Conservation (phyloP, 2,329 filamentous ascomycete genomes). For the Exophiala sp. region DNA sequence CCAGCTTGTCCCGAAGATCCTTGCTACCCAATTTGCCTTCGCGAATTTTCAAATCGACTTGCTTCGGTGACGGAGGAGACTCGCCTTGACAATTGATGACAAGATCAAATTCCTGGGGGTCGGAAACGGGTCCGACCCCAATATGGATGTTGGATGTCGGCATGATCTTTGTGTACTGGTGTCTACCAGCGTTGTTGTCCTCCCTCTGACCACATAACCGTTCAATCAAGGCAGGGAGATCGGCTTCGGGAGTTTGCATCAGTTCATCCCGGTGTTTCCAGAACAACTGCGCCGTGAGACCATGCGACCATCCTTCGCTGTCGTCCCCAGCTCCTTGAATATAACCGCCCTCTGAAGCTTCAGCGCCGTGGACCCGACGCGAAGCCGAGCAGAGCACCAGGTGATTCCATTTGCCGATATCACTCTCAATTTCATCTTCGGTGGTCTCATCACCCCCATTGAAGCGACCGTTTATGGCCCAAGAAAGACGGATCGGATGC, state of each 20-base stretch:
- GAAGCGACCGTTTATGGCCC: slow-evolving; percentile 21
- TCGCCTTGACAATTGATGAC: slow-evolving; percentile 39
- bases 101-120: slow-evolving; percentile 40
- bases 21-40: slow-evolving; percentile 73
- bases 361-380: slow-evolving; percentile 60
- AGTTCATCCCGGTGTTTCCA: slow-evolving; percentile 64
- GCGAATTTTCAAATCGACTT: slow-evolving; percentile 57
- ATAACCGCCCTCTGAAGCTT: slow-evolving; percentile 67
- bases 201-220: slow-evolving; percentile 36
- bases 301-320: slow-evolving; percentile 83
- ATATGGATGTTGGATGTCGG: slow-evolving; percentile 38
- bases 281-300: slow-evolving; percentile 71
- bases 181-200: slow-evolving; percentile 12
- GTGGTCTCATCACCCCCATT: slow-evolving; percentile 1
- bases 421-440: background rate
- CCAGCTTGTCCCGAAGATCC: slow-evolving; percentile 68
- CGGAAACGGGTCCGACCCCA: slow-evolving; percentile 28
- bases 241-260: slow-evolving; percentile 59
- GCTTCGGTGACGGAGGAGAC: slow-evolving; percentile 34
- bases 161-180: slow-evolving; percentile 33
- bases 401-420: slow-evolving; percentile 42
- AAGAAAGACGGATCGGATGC: slow-evolving; percentile 21
- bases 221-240: slow-evolving; percentile 51
- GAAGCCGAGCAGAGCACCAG: slow-evolving; percentile 84
- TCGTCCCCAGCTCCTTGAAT: slow-evolving; percentile 95